phyloP scores from a whole-genome alignment of 768 basidiomycete genomes.

The Suillus plorans region DNA sequence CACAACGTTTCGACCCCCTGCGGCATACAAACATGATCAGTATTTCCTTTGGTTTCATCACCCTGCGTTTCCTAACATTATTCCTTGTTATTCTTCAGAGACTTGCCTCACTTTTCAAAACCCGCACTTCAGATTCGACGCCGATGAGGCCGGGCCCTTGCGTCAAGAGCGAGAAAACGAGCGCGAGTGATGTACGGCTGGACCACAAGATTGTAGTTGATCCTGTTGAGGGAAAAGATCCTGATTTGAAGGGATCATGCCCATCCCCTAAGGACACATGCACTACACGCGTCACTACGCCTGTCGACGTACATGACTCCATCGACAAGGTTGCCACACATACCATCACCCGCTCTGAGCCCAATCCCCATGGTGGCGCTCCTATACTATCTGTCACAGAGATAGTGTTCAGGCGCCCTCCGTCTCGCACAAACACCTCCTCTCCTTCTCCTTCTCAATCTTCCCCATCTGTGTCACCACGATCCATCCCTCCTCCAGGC shows the following conservation, averaged over 20 bases:
- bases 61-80: constrained; percentile 11
- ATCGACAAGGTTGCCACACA: constrained; percentile 34
- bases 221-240: constrained; percentile 14
- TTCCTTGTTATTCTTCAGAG: constrained; percentile 25
- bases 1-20: neutral
- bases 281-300: neutral
- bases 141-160: constrained; percentile 27
- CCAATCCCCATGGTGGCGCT: neutral
- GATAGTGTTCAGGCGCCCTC: neutral
- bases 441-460: constrained; percentile 6
- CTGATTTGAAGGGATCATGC: neutral
- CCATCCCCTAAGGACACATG: neutral
- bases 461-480: constrained; percentile 7
- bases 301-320: constrained; percentile 24
- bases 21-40: constrained; percentile 17
- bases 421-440: constrained; percentile 31
- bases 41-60: constrained; percentile 2
- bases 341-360: constrained; percentile 35
- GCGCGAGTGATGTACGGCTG: constrained; percentile 19
- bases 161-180: constrained; percentile 12
- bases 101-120: constrained; percentile 9
- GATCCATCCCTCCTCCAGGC: constrained; percentile 14
- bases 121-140: constrained; percentile 10
- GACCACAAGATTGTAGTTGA: constrained; percentile 34
- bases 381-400: neutral